phyloP scores from a whole-genome alignment of 345 rosid genomes.

The Syzygium jambos region DNA sequence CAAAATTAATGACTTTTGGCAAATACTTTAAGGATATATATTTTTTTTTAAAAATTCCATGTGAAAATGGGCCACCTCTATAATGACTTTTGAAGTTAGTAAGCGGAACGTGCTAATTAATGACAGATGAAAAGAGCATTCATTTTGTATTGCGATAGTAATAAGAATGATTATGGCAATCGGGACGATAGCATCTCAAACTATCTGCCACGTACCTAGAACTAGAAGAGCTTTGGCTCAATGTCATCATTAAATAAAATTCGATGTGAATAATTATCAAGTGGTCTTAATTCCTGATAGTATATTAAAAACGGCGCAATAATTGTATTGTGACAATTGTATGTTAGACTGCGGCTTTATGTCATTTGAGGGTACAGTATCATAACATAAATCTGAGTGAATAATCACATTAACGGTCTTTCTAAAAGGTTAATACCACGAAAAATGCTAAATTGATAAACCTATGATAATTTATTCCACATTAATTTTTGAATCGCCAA shows the following conservation, averaged over 20 bases:
- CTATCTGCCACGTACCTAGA: not conserved
- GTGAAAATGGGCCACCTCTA: not conserved
- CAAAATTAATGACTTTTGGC: not conserved
- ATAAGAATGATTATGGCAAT: not conserved
- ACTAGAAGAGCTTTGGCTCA: not conserved
- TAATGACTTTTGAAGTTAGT: slow-evolving; percentile 31
- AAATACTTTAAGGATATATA: not conserved
- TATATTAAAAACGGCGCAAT: too few species aligned
- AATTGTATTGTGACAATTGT: too few species aligned
- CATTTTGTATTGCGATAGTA: not conserved
- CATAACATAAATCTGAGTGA: too few species aligned
- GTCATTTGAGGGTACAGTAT: too few species aligned
- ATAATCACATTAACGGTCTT: too few species aligned
- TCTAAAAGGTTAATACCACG: too few species aligned
- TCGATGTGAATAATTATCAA: not conserved
- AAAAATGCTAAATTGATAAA: too few species aligned
- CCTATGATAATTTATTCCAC: too few species aligned
- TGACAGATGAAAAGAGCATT: slow-evolving; percentile 9
- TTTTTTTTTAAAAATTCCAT: not conserved
- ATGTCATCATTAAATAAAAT: not conserved
- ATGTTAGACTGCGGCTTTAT: too few species aligned
- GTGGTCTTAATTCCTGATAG: too few species aligned
- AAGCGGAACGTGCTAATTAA: slow-evolving; percentile 40
- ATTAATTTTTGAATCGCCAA: too few species aligned
- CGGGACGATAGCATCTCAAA: not conserved